Conservation (phyloP, 2,329 filamentous ascomycete species). For the Hortaea sp. region DNA sequence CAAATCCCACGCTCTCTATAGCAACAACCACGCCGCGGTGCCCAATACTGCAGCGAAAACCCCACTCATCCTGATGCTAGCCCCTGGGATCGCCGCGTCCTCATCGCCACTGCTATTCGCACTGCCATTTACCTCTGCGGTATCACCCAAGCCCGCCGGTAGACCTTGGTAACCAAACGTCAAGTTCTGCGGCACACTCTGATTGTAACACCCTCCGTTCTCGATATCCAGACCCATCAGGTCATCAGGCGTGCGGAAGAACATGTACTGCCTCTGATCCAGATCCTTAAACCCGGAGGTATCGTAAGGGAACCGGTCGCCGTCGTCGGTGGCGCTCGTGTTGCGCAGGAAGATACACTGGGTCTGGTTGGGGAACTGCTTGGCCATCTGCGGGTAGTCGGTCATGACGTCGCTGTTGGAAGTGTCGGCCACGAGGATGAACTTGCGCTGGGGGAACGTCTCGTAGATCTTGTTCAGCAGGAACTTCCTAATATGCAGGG, state of each 20-base stretch:
- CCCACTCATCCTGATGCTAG: slow-evolving; percentile 6
- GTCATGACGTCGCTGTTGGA: slow-evolving; percentile 68
- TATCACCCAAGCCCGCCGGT: slow-evolving; percentile 18
- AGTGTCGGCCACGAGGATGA: slow-evolving; percentile 67
- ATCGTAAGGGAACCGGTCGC: slow-evolving; percentile 64
- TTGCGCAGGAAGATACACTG: slow-evolving; percentile 71
- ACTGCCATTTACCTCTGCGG: slow-evolving; percentile 16
- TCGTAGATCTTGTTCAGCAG: slow-evolving; percentile 63
- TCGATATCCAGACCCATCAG: slow-evolving; percentile 55
- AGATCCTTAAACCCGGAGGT: slow-evolving; percentile 60
- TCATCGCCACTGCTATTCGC: slow-evolving; percentile 2
- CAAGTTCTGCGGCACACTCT: slow-evolving; percentile 56
- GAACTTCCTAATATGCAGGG: slow-evolving; percentile 58
- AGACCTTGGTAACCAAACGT: slow-evolving; percentile 56
- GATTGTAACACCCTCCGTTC: slow-evolving; percentile 59
- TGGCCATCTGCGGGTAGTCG: slow-evolving; percentile 43
- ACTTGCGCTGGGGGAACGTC: slow-evolving; percentile 65
- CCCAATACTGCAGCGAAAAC: slow-evolving; percentile 13
- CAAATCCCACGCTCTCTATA: slow-evolving; percentile 1
- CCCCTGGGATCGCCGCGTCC: background rate
- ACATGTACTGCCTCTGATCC: slow-evolving; percentile 63
- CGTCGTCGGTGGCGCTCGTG: slow-evolving; percentile 56
- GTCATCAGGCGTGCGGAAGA: slow-evolving; percentile 65
- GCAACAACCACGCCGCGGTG: slow-evolving; percentile 14
- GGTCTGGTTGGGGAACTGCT: slow-evolving; percentile 59